phyloP scores from a whole-genome alignment of 1,139 yeast genomes.

The Debaryomyces psychrophilus region DNA sequence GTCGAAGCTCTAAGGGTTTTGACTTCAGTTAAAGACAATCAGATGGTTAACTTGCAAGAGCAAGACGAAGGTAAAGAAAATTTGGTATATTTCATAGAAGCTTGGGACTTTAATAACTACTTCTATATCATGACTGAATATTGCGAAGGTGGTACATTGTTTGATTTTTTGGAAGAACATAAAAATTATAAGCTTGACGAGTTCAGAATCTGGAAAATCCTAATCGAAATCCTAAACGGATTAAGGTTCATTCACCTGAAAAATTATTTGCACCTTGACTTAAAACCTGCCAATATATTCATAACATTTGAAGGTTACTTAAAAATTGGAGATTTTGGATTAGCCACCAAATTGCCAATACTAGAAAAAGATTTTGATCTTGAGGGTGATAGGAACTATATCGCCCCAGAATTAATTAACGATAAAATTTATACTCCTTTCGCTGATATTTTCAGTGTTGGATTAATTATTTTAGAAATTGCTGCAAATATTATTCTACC shows the following conservation, averaged over 20 bases:
- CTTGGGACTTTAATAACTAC: constrained; percentile 79
- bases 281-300: constrained; percentile 93
- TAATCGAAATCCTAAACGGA: constrained; percentile 80
- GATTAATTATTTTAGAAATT: constrained; percentile 88
- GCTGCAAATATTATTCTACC: constrained; percentile 96
- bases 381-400: constrained; percentile 96
- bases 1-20: constrained; percentile 48
- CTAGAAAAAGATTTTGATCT: constrained; percentile 70
- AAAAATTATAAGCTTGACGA: constrained; percentile 82
- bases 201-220: constrained; percentile 96
- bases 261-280: constrained; percentile 79
- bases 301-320: constrained; percentile 92
- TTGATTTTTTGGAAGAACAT: constrained; percentile 75
- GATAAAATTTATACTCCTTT: constrained; percentile 84
- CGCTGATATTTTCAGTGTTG: constrained; percentile 93
- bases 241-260: constrained; percentile 77
- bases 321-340: constrained; percentile 82
- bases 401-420: constrained; percentile 93
- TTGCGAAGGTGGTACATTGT: constrained; percentile 93
- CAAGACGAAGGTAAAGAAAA: constrained; percentile 79
- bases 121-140: constrained; percentile 92
- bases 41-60: constrained; percentile 44
- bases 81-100: constrained; percentile 76
- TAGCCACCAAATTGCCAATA: constrained; percentile 57
- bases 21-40: constrained; percentile 47